Evolutionary conservation across 331 rosid species (phyloP), one percentile per base, ranked within the genome.

Genomic region (Quercus lobata): DNA sequence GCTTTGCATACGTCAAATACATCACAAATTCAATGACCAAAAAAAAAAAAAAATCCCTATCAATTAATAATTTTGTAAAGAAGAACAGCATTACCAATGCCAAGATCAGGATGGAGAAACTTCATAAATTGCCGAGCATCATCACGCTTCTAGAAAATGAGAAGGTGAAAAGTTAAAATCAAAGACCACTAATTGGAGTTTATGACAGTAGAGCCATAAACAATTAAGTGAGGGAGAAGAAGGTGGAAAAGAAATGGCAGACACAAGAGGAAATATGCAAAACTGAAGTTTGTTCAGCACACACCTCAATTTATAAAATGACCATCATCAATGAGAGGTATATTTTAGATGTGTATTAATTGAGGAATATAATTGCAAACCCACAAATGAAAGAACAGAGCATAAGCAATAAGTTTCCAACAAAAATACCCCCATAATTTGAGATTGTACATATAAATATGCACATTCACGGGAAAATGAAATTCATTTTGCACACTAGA

Each of bases 81-180:
- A 52, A 34, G 75, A 79, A 58, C 55, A 74, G 73, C 76, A 75
- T 89, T 96, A 96, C 99, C 99, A 79, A 96, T 73, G 63, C 98
- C 98, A 58, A 96, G 99, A 87, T 92, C 98, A 24, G 97, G 97
- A 89, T 93, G 98, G 76, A 96, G 97, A 93, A 87, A 96, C 88
- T 90, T 93, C 99, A 96, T 96, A 66, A 96, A 96, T 84, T 93
- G 99, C 41, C 97, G 88, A 79, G 99, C 98, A 88, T 92, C 93
- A 57, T 93, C 99, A 10, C 98, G 98, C 72, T 87, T 93, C 98
- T 96, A 93, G 53, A 62, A 57, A 79, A 78, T 35, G 69, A 81
- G 35, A 74, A 76, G 73, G 54, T 52, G 15, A 53, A 68, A 60
- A 54, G 56, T 82, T 80, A 44, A 53, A 37, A 22, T 85, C 77